Conservation (phyloP, 495 filamentous ascomycete species). For the Platismatia glauca region DNA sequence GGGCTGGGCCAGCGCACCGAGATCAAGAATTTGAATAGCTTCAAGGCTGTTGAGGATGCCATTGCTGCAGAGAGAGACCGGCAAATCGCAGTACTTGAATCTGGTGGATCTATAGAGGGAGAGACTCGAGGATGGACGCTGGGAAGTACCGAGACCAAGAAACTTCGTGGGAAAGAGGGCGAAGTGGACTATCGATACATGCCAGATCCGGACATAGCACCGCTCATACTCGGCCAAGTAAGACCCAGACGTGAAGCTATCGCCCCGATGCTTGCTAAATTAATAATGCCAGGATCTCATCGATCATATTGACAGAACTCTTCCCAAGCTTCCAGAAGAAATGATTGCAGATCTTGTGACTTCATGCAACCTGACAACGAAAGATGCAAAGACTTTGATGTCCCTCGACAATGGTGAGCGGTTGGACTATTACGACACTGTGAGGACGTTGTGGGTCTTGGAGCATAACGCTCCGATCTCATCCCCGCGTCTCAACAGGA, state of each 20-base stretch:
- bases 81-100: constrained; percentile 73
- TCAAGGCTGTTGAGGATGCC: constrained; percentile 90
- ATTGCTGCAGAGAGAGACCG: constrained; percentile 83
- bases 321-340: constrained; percentile 64
- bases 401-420: constrained; percentile 70
- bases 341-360: constrained; percentile 50
- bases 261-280: not conserved
- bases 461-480: not conserved
- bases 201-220: constrained; percentile 87
- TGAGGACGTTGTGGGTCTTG: constrained; percentile 24
- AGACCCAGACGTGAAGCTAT: constrained; percentile 6
- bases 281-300: constrained; percentile 46
- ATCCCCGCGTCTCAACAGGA: constrained; percentile 1
- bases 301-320: constrained; percentile 43
- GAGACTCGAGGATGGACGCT: constrained; percentile 94
- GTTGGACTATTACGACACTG: constrained; percentile 72
- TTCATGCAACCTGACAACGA: constrained; percentile 58
- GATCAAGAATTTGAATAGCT: constrained; percentile 94
- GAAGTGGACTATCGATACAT: constrained; percentile 98
- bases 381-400: constrained; percentile 79
- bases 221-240: constrained; percentile 60
- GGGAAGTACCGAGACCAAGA: constrained; percentile 62
- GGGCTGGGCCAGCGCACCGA: constrained; percentile 79
- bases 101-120: constrained; percentile 66
- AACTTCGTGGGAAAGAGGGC: constrained; percentile 85